Evolutionary conservation across 1,284 basidiomycete genomes (phyloP).

Genomic region (Tremellales sp.): DNA sequence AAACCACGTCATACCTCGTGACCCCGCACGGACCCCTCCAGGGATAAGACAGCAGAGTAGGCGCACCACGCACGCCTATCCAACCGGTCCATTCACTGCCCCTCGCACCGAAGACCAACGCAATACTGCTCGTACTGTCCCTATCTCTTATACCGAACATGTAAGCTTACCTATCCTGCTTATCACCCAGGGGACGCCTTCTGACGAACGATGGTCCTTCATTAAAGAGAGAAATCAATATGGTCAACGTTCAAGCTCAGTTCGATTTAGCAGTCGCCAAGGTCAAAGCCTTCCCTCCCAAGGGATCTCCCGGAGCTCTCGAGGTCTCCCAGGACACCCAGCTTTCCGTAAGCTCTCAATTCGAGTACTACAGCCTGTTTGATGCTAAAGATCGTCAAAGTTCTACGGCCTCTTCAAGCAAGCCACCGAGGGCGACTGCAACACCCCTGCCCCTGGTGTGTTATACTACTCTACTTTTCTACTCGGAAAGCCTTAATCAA

Average conservation of each 20-base stretch:
- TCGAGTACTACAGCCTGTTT: conserved; percentile 20
- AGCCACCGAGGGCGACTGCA: conserved; percentile 63
- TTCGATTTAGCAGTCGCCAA: conserved; percentile 70
- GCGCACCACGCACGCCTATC: too few relatives aligned
- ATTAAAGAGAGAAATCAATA: conserved; percentile 5
- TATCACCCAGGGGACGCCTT: too few relatives aligned
- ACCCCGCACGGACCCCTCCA: too few relatives aligned
- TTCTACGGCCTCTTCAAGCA: conserved; percentile 93
- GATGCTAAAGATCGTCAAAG: conserved; percentile 49
- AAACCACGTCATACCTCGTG: too few relatives aligned
- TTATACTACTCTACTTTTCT: conserved; percentile 1
- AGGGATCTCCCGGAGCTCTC: conserved; percentile 74
- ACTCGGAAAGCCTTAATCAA: not conserved
- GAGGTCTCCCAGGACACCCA: conserved; percentile 71
- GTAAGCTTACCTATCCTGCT: too few relatives aligned
- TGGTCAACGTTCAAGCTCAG: conserved; percentile 31
- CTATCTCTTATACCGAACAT: too few relatives aligned
- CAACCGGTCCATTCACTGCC: too few relatives aligned
- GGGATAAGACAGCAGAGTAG: too few relatives aligned
- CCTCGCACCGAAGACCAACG: too few relatives aligned
- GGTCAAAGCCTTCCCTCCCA: conserved; percentile 64
- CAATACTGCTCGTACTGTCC: too few relatives aligned
- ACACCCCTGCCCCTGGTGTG: conserved; percentile 39
- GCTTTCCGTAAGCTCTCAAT: too few relatives aligned
- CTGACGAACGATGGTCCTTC: not conserved